A percentile compares a stretch with the other conserved stretches of the same genome.
Conservation (phyloP, 1,139 yeast genomes). For the Debaryomyces subglobosus region DNA sequence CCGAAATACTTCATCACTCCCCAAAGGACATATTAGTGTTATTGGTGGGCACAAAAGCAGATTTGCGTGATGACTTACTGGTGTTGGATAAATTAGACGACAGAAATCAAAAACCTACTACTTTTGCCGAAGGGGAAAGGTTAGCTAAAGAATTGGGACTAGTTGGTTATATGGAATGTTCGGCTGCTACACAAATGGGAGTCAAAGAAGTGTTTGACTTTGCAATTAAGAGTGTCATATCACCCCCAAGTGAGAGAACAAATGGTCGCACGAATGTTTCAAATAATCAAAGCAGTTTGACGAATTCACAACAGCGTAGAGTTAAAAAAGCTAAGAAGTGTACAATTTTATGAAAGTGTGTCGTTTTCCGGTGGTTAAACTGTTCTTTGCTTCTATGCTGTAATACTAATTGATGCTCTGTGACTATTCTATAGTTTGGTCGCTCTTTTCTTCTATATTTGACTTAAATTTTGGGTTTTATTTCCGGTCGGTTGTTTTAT, state of each 20-base stretch:
- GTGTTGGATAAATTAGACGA: slow-evolving; percentile 71
- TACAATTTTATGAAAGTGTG: slow-evolving; percentile 41
- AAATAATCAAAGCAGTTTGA: slow-evolving; percentile 14
- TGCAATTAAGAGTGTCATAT: slow-evolving; percentile 73
- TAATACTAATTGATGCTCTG: background rate
- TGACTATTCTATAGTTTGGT: background rate
- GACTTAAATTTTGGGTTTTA: slow-evolving; percentile 8
- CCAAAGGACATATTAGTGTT: slow-evolving; percentile 74
- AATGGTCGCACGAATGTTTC: slow-evolving; percentile 9
- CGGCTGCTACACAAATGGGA: slow-evolving; percentile 91
- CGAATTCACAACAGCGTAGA: slow-evolving; percentile 24
- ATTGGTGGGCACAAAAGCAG: slow-evolving; percentile 85
- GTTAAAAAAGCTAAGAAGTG: slow-evolving; percentile 52
- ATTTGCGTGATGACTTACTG: slow-evolving; percentile 80
- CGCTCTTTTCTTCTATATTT: background rate
- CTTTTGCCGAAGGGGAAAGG: slow-evolving; percentile 62
- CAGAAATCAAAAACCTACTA: slow-evolving; percentile 63
- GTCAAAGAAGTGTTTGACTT: slow-evolving; percentile 80
- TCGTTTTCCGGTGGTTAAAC: background rate
- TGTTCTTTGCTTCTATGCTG: slow-evolving; percentile 8
- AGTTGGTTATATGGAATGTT: slow-evolving; percentile 80
- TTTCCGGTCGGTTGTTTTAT: slow-evolving; percentile 11
- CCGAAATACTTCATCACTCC: slow-evolving; percentile 86
- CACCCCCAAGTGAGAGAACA: slow-evolving; percentile 46
- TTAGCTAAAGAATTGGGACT: slow-evolving; percentile 77